Evolutionary conservation across 2,329 filamentous ascomycete species (phyloP).

Genomic region (Nemania diffusa): DNA sequence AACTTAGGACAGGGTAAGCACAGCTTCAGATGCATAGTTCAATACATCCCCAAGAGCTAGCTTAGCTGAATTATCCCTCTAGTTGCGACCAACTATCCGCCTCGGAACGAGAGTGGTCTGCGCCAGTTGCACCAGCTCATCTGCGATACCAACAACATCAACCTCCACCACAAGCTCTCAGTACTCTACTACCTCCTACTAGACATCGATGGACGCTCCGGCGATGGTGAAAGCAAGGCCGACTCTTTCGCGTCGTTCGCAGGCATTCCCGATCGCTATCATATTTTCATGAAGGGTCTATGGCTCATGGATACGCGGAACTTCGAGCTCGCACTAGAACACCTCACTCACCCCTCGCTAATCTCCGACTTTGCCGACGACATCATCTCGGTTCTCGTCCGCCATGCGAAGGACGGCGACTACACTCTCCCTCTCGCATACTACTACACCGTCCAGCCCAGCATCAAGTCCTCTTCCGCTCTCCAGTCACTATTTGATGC

Average conservation of each 20-base stretch:
- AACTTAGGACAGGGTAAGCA: conserved; percentile 74
- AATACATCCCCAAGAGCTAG: background rate
- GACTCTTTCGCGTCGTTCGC: conserved; percentile 69
- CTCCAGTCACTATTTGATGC: conserved; percentile 76
- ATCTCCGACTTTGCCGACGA: conserved; percentile 86
- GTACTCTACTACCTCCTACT: conserved; percentile 86
- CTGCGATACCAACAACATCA: conserved; percentile 67
- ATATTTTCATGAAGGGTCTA: conserved; percentile 82
- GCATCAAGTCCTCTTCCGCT: conserved; percentile 71
- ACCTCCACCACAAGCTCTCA: conserved; percentile 81
- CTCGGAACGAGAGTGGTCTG: conserved; percentile 73
- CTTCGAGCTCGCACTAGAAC: conserved; percentile 76
- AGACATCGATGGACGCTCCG: conserved; percentile 69
- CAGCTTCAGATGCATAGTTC: background rate
- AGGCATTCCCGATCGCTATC: conserved; percentile 79
- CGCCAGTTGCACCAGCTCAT: conserved; percentile 77
- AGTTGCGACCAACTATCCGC: conserved; percentile 76
- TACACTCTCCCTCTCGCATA: conserved; percentile 78
- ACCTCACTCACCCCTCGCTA: conserved; percentile 81
- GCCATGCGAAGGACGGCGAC: conserved; percentile 67
- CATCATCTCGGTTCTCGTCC: conserved; percentile 76
- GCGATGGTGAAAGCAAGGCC: conserved; percentile 50
- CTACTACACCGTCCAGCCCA: conserved; percentile 79
- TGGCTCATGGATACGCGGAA: conserved; percentile 82
- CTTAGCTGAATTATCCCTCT: background rate